Evolutionary conservation across 148 eudicot genomes (phyloP).

Genomic region (Persicaria maculosa): DNA sequence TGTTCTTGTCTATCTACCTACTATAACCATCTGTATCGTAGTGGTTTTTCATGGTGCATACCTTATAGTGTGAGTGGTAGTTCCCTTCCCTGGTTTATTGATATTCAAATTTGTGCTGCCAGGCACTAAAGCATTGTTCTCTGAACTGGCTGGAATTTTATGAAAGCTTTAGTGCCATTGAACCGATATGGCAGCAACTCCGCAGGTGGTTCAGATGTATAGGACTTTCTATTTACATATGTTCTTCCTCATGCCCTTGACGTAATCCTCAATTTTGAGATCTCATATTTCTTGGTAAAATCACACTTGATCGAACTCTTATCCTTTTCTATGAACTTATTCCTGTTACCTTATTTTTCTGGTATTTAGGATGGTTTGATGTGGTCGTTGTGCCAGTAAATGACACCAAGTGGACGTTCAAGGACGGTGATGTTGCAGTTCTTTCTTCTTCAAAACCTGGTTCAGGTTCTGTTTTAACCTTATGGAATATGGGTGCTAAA

Average conservation of each 20-base stretch:
- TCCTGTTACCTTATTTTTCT: conserved; percentile 10
- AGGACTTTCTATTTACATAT: conserved; percentile 9
- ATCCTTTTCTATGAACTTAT: conserved; percentile 1
- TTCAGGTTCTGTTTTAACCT: conserved; percentile 44
- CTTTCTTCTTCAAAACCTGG: conserved; percentile 84
- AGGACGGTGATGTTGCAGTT: conserved; percentile 99
- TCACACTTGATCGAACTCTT: background rate
- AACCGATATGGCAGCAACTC: conserved; percentile 11
- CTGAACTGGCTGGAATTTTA: conserved; percentile 12
- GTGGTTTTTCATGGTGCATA: background rate
- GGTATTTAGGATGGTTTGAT: conserved; percentile 80
- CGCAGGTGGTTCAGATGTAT: conserved; percentile 12
- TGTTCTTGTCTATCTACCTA: background rate
- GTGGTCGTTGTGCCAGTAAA: conserved; percentile 58
- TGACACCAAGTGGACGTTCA: conserved; percentile 76
- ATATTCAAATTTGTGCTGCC: conserved; percentile 14
- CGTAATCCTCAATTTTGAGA: background rate
- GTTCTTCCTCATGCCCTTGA: conserved; percentile 9
- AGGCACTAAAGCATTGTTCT: conserved; percentile 14
- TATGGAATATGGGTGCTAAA: background rate
- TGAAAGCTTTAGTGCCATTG: conserved; percentile 19
- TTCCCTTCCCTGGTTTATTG: background rate
- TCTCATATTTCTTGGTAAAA: background rate
- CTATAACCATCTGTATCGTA: background rate
- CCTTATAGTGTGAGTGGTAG: background rate